Evolutionary conservation across 2,329 filamentous ascomycete genomes (phyloP).

Genomic region (Elsinoe arachidis): DNA sequence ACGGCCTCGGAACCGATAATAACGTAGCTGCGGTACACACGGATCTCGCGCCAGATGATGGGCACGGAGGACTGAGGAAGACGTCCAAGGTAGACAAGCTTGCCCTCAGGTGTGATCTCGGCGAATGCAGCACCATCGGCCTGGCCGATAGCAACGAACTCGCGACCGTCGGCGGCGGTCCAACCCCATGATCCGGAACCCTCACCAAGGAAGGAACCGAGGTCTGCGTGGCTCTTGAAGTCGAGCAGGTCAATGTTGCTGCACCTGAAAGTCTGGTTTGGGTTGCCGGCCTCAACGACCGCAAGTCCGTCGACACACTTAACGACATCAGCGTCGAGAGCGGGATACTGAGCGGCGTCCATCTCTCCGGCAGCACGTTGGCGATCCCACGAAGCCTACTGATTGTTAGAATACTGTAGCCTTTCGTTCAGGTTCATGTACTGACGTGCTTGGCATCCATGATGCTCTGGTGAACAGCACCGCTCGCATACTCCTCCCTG

Average conservation of each 20-base stretch:
- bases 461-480: constrained; percentile 12
- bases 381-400: constrained; percentile 17
- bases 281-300: constrained; percentile 38
- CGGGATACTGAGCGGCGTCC: constrained; percentile 18
- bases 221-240: constrained; percentile 46
- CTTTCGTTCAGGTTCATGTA: not conserved
- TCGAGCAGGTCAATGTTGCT: constrained; percentile 47
- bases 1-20: constrained; percentile 38
- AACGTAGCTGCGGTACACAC: constrained; percentile 35
- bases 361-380: constrained; percentile 21
- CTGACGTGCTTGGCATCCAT: constrained; percentile 14
- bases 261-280: constrained; percentile 42
- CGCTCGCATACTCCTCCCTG: constrained; percentile 12
- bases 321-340: constrained; percentile 16
- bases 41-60: constrained; percentile 47
- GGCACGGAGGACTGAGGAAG: constrained; percentile 41
- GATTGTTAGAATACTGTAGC: not conserved
- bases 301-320: constrained; percentile 38
- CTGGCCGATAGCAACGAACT: constrained; percentile 48
- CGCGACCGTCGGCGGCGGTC: constrained; percentile 44
- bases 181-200: constrained; percentile 47
- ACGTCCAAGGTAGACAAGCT: constrained; percentile 45
- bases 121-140: constrained; percentile 47
- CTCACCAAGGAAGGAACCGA: constrained; percentile 40
- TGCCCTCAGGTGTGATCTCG: constrained; percentile 44